phyloP scores from a whole-genome alignment of 371 early-diverging fungal genomes.

The Umbelopsis sp. region DNA sequence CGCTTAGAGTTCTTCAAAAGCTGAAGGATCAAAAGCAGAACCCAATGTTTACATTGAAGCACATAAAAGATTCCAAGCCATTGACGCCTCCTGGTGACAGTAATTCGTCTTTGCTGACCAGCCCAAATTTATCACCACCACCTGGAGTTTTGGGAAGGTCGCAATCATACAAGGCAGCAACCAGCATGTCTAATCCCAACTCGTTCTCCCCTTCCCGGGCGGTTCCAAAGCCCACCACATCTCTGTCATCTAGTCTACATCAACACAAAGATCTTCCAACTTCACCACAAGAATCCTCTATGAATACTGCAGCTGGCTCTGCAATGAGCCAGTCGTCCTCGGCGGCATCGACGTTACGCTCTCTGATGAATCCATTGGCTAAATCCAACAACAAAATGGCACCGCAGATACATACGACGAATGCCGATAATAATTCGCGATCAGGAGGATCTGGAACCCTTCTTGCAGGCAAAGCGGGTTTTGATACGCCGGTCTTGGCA shows the following conservation, averaged over 20 bases:
- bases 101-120: background rate
- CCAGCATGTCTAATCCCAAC: slow-evolving; percentile 17
- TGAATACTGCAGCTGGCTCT: slow-evolving; percentile 9
- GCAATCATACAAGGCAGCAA: slow-evolving; percentile 16
- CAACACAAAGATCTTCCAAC: slow-evolving; percentile 23
- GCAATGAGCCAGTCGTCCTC: slow-evolving; percentile 3
- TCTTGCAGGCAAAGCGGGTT: slow-evolving; percentile 12
- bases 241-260: slow-evolving; percentile 26
- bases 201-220: slow-evolving; percentile 1
- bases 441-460: slow-evolving; percentile 7
- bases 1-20: slow-evolving; percentile 77
- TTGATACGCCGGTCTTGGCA: slow-evolving; percentile 3
- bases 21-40: slow-evolving; percentile 76
- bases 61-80: slow-evolving; percentile 67
- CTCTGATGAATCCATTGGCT: slow-evolving; percentile 1
- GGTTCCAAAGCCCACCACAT: background rate
- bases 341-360: background rate
- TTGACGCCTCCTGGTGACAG: slow-evolving; percentile 30
- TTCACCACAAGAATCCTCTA: slow-evolving; percentile 5
- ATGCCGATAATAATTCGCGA: background rate
- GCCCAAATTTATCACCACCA: slow-evolving; percentile 4
- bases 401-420: background rate
- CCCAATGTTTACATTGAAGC: slow-evolving; percentile 80
- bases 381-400: slow-evolving; percentile 3
- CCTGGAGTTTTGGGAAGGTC: slow-evolving; percentile 3